Evolutionary conservation across 106 monocot genomes (phyloP).

Genomic region (Xerophyta viscosa): DNA sequence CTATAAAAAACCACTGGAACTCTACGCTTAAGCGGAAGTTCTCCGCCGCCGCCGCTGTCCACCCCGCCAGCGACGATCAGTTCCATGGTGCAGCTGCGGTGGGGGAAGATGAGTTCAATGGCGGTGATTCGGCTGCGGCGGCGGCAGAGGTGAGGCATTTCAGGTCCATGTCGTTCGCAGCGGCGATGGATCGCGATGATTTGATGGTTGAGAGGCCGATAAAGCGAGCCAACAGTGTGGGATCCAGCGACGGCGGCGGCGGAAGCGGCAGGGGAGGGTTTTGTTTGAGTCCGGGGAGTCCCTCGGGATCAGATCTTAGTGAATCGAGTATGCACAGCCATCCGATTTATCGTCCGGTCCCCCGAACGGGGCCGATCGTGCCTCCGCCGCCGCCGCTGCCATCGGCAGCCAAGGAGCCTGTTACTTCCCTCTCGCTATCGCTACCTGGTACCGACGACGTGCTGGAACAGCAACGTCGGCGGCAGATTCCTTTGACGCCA

Average conservation of each 20-base stretch:
- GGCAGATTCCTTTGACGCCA: neutral
- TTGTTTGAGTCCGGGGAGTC: slow-evolving; percentile 25
- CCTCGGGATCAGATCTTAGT: slow-evolving; percentile 25
- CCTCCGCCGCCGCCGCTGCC: slow-evolving; percentile 3
- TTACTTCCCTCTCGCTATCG: slow-evolving; percentile 40
- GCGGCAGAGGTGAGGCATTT: too few relatives aligned
- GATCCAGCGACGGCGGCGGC: too few relatives aligned
- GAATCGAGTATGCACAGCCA: slow-evolving; percentile 23
- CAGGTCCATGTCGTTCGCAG: too few relatives aligned
- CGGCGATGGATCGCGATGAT: too few relatives aligned
- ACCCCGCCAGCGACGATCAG: too few relatives aligned
- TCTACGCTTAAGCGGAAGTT: slow-evolving; percentile 65
- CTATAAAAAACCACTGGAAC: slow-evolving; percentile 81
- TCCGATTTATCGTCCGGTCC: slow-evolving; percentile 27
- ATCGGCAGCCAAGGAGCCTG: slow-evolving; percentile 21
- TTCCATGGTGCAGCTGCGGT: too few relatives aligned
- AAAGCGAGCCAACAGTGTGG: slow-evolving; percentile 24
- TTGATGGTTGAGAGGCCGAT: neutral
- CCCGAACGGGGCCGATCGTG: slow-evolving; percentile 25
- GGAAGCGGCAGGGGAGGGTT: neutral
- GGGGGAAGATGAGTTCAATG: too few relatives aligned
- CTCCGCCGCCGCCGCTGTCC: neutral
- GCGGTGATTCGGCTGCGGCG: too few relatives aligned
- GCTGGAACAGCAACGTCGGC: neutral
- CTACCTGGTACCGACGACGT: slow-evolving; percentile 21